phyloP scores from a whole-genome alignment of 345 rosid species.

The Stellera chamaejasme region DNA sequence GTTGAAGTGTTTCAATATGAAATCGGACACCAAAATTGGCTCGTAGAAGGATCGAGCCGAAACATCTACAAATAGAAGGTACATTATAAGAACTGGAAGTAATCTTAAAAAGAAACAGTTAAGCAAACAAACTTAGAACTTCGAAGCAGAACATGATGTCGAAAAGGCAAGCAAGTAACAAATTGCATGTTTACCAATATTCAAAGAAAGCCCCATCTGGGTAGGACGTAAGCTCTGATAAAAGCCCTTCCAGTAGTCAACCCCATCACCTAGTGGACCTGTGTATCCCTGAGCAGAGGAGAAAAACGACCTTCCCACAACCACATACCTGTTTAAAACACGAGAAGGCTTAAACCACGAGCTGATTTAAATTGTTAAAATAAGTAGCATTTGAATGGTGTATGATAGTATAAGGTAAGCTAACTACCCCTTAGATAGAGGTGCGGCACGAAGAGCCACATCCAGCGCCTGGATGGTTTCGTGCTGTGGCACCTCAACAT shows the following conservation, averaged over 20 bases:
- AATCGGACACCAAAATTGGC: slow-evolving; percentile 32
- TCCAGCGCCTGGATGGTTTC: slow-evolving; percentile 30
- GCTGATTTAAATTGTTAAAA: neutral
- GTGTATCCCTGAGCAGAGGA: slow-evolving; percentile 23
- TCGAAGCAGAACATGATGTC: neutral
- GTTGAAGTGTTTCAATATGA: slow-evolving; percentile 26
- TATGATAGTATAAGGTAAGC: neutral
- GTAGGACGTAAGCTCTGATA: slow-evolving; percentile 41
- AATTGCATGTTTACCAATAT: slow-evolving; percentile 22
- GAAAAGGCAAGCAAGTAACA: neutral
- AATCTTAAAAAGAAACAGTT: neutral
- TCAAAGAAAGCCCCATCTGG: slow-evolving; percentile 38
- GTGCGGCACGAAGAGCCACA: slow-evolving; percentile 27
- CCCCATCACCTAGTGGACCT: slow-evolving; percentile 23
- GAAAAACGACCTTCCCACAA: slow-evolving; percentile 30
- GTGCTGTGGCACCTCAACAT: slow-evolving; percentile 27
- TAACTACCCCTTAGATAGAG: slow-evolving; percentile 16
- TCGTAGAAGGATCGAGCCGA: slow-evolving; percentile 29
- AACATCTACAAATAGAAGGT: slow-evolving; percentile 18
- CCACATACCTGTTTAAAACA: slow-evolving; percentile 13
- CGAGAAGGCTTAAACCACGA: neutral
- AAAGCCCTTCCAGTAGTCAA: slow-evolving; percentile 37
- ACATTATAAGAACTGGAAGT: neutral
- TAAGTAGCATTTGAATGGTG: neutral
- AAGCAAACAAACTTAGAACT: neutral